phyloP scores from a whole-genome alignment of 108 stramenopile species.

The Schizochytrium sp. region DNA sequence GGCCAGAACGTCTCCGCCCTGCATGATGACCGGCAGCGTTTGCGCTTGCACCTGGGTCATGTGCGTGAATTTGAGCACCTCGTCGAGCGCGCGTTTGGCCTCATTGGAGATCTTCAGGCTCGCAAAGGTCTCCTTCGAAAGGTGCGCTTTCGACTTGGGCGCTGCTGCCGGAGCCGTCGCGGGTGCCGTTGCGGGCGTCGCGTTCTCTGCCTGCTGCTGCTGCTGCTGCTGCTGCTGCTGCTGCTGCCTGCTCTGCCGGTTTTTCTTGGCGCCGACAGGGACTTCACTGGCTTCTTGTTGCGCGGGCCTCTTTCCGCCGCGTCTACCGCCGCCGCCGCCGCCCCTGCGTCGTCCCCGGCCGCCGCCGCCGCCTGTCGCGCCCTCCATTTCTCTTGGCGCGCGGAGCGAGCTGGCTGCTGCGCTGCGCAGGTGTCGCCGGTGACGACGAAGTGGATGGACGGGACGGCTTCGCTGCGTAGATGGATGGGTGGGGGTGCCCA shows the following conservation, averaged over 20 bases:
- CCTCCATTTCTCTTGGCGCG: not conserved
- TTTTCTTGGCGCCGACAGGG: not conserved
- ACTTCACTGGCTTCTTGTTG: not conserved
- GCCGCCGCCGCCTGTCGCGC: not conserved
- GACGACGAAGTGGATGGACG: too few species aligned
- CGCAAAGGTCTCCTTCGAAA: slow-evolving; percentile 31
- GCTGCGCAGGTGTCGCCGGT: too few species aligned
- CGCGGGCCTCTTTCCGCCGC: not conserved
- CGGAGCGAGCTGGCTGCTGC: too few species aligned
- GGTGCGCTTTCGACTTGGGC: not conserved
- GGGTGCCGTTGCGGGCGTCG: too few species aligned
- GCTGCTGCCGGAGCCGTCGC: too few species aligned
- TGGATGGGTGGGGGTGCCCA: too few species aligned
- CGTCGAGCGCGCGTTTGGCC: slow-evolving; percentile 48
- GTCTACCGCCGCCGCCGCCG: not conserved
- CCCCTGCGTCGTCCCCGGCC: not conserved
- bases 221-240: not conserved
- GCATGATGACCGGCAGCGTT: slow-evolving; percentile 51
- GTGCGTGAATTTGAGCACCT: slow-evolving; percentile 56
- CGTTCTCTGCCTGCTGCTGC: too few species aligned
- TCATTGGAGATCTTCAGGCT: slow-evolving; percentile 33
- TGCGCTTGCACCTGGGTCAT: slow-evolving; percentile 85
- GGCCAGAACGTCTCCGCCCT: slow-evolving; percentile 71
- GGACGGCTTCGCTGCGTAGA: too few species aligned
- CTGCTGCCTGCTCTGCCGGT: not conserved